These are phyloP conservation scores for Umbelopsis sp. DNA, from an alignment of 192 early-diverging fungal genomes.

Conservation along the genomic window DNA sequence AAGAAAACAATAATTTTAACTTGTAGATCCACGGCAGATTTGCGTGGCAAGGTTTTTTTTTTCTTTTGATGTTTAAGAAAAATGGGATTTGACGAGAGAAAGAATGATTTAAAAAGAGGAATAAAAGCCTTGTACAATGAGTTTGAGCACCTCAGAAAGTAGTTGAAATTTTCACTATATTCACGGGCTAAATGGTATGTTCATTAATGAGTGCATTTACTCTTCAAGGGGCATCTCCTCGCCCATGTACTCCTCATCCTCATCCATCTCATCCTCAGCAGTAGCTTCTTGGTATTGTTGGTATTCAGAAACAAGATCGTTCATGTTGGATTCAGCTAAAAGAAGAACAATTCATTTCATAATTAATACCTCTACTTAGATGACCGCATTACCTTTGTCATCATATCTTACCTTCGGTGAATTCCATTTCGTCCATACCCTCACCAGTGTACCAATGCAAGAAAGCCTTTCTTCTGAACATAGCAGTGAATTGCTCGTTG, in stretches of 20 bases:
- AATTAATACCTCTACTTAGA: neutral
- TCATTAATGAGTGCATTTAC: neutral
- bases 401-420: conserved; percentile 73
- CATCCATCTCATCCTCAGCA: conserved; percentile 30
- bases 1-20: too few relatives aligned
- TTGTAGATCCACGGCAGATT: too few relatives aligned
- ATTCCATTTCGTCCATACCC: conserved; percentile 90
- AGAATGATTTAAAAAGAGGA: too few relatives aligned
- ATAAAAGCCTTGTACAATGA: too few relatives aligned
- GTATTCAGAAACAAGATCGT: conserved; percentile 46
- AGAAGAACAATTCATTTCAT: neutral
- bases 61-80: too few relatives aligned
- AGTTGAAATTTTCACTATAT: neutral
- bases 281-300: conserved; percentile 41
- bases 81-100: too few relatives aligned
- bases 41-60: too few relatives aligned
- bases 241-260: conserved; percentile 37
- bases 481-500: conserved; percentile 78
- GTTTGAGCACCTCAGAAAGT: neutral
- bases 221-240: conserved; percentile 28
- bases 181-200: conserved; percentile 1
- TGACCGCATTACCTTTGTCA: conserved; percentile 2
- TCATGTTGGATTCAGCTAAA: conserved; percentile 42
- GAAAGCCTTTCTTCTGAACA: conserved; percentile 82
- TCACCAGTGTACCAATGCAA: conserved; percentile 89